Base-by-base conservation (phyloP, 345 rosid species). In the Physaria fendleri region DNA sequence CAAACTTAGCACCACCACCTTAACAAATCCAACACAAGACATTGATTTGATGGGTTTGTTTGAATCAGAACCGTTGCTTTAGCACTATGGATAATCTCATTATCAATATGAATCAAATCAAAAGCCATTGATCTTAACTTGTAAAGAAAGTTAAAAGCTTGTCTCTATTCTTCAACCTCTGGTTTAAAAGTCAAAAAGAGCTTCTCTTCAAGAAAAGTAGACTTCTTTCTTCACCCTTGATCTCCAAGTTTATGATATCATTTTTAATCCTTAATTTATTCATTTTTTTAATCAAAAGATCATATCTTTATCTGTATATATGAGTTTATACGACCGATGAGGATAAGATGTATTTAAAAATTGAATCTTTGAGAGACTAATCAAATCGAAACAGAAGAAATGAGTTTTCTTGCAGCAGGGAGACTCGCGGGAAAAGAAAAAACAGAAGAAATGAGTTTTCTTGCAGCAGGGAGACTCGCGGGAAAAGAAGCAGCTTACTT, bases 401-500 rank as follows among this genome's bases (percentile, higher is more conserved):
- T 88, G 98, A 92, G 98, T 68, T 92, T 88, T 72, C 82, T 92
- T 9, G 90, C 75, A 39, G 85, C 74, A 50, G 92, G 92, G 42
- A 82, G 95, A 42, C 62, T 77, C 57, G 98, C 89, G 20, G 98
- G 90, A 23, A 92, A 85, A 74, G 98, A 88, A 74, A 33, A 24
- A 29, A 57, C 22, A 29, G 13, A 44, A 38, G 1, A 43, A 23
- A 92, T 88, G 98, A 92, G 98, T 68, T 92, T 88, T 72, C 82
- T 92, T 9, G 90, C 75, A 39, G 85, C 74, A 50, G 92, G 92
- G 42, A 82, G 95, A 42, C 62, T 77, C 57, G 98, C 89, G 20
- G 98, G 90, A 23, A 92, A 85, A 74, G 98, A 88, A 74, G 96
- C 85, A 3, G 95, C 96, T 10, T 85, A 74, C 68, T 92, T 88